These are phyloP conservation scores for Paxillus ammoniavirescens DNA, from an alignment of 768 basidiomycete species.

Conservation along the genomic window DNA sequence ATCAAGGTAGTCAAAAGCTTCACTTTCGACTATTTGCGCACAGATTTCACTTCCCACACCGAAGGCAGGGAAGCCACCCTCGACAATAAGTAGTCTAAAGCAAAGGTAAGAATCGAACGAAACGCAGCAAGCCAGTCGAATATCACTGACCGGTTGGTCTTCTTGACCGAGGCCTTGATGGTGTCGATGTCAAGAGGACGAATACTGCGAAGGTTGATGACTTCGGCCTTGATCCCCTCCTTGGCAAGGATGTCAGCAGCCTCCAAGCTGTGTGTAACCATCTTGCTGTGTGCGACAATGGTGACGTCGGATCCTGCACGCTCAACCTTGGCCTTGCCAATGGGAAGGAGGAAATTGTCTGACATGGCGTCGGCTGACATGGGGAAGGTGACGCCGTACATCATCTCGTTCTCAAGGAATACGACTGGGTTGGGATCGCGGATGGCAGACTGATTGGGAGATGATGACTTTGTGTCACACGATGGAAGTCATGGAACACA, in stretches of 20 bases:
- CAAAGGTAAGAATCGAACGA: slow-evolving; percentile 1
- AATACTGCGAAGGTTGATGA: slow-evolving; percentile 95
- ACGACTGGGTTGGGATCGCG: slow-evolving; percentile 98
- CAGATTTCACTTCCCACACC: slow-evolving; percentile 99
- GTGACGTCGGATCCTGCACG: slow-evolving; percentile 91
- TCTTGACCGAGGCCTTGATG: slow-evolving; percentile 96
- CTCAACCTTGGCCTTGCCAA: slow-evolving; percentile 97
- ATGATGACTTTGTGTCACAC: background rate
- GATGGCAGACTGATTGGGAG: slow-evolving; percentile 71
- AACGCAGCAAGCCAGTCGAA: background rate
- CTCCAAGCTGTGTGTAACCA: slow-evolving; percentile 94
- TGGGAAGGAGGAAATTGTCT: slow-evolving; percentile 91
- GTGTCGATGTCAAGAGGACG: slow-evolving; percentile 97
- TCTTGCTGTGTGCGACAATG: slow-evolving; percentile 96
- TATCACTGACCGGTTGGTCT: slow-evolving; percentile 82
- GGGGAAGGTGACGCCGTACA: slow-evolving; percentile 97
- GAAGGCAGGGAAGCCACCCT: slow-evolving; percentile 98
- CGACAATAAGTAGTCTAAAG: slow-evolving; percentile 82
- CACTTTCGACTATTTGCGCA: slow-evolving; percentile 95
- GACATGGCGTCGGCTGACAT: slow-evolving; percentile 95
- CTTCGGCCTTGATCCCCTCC: slow-evolving; percentile 96
- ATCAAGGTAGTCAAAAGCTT: slow-evolving; percentile 98
- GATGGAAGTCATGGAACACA: slow-evolving; percentile 12
- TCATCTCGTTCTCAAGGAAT: slow-evolving; percentile 98
- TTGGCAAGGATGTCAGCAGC: slow-evolving; percentile 92